Evolutionary conservation across 139 green algal genomes (phyloP).

Genomic region (Tetradesmus lagerheimii): DNA sequence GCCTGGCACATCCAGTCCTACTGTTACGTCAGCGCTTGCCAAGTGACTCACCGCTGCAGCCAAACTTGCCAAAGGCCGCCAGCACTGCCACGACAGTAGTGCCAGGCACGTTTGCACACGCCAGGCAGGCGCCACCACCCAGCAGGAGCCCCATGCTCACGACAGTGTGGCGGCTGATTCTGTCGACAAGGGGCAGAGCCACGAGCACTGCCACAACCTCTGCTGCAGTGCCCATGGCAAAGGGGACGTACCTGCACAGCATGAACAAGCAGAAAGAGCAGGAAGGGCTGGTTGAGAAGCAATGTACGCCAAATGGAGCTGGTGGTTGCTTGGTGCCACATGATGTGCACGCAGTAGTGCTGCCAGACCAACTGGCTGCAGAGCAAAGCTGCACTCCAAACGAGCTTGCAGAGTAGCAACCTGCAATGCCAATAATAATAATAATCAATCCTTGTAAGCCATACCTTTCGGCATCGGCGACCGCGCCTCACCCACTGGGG

Average conservation of each 20-base stretch:
- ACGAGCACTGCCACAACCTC: conserved; percentile 19
- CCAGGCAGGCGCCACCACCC: conserved; percentile 13
- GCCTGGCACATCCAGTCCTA: background rate
- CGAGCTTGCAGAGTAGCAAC: too few relatives aligned
- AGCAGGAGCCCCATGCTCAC: background rate
- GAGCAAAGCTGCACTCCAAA: too few relatives aligned
- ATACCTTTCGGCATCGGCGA: too few relatives aligned
- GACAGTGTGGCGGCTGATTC: conserved; percentile 15
- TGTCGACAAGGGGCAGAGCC: background rate
- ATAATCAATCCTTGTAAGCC: too few relatives aligned
- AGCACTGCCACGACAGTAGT: background rate
- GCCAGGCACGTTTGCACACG: background rate
- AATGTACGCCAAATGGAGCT: too few relatives aligned
- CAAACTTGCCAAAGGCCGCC: conserved; percentile 37
- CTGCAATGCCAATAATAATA: too few relatives aligned
- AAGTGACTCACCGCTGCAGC: background rate
- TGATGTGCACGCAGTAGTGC: too few relatives aligned
- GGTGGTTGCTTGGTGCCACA: too few relatives aligned
- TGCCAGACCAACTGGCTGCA: too few relatives aligned
- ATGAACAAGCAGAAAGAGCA: too few relatives aligned
- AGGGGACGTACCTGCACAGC: conserved; percentile 3
- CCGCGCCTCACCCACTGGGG: too few relatives aligned
- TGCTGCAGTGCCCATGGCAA: conserved; percentile 21
- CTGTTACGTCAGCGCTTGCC: background rate
- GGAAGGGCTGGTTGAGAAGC: too few relatives aligned